Evolutionary conservation across 2,329 filamentous ascomycete genomes (phyloP), one percentile per base, ranked within the genome.

Genomic region (Neonectria faginata): DNA sequence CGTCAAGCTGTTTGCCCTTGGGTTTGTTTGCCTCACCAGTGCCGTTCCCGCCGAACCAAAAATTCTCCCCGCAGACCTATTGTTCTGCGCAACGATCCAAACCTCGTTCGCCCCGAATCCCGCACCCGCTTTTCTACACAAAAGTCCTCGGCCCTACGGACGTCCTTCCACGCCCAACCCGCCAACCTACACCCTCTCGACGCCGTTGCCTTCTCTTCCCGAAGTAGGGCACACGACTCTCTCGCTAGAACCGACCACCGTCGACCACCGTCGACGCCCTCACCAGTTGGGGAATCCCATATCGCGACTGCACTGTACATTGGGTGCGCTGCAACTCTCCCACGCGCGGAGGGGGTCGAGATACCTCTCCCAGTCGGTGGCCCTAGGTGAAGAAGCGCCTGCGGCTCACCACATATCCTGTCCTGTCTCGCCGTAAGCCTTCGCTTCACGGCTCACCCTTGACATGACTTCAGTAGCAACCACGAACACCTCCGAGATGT

Each of bases 401-500:
- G 60, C 47, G 60, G 67, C 51, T 65, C 64, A 68, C 58, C 65
- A 65, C 27, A 12, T 61, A 60, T 57, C 60, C 66, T 48, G 54
- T 63, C 58, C 62, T 65, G 65, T 67, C 31, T 62, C 44, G 64
- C 68, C 44, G 66, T 62, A 66, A 67, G 60, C 63, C 67, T 67
- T 50, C 63, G 50, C 47, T 66, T 60, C 60, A 65, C 65, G 61
- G 62, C 64, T 67, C 58, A 60, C 60, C 60, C 52, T 73, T 74
- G 67, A 70, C 70, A 73, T 76, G 73, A 71, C 70, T 65, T 71
- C 73, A 63, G 68, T 72, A 70, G 70, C 71, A 45, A 67, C 71
- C 58, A 62, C 71, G 55, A 73, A 70, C 61, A 71, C 70, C 61
- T 73, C 70, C 71, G 74, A 79, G 64, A 88, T 88, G 86, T 85